A percentile compares a stretch with the other conserved stretches of the same genome.
phyloP scores from a whole-genome alignment of 192 early-diverging fungal genomes.

The Coemansia sp. region DNA sequence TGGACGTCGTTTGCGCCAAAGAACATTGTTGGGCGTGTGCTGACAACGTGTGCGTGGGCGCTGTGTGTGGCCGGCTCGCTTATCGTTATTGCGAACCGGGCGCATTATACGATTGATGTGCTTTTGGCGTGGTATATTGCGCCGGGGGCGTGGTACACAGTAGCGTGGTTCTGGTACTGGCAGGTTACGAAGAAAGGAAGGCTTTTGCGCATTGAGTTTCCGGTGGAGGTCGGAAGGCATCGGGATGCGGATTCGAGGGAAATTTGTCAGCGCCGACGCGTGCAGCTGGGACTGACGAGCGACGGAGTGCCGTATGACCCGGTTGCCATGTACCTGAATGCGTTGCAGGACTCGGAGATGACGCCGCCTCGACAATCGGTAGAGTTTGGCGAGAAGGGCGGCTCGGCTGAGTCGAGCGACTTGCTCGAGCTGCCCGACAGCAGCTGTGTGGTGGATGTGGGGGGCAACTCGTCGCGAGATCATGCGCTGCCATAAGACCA shows the following conservation, averaged over 20 bases:
- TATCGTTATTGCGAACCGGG: constrained; percentile 60
- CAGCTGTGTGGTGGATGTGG: background rate
- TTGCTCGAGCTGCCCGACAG: background rate
- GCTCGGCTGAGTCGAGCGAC: constrained; percentile 8
- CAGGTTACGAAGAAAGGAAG: constrained; percentile 48
- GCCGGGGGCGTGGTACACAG: constrained; percentile 53
- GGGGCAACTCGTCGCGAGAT: background rate
- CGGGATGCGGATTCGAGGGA: constrained; percentile 28
- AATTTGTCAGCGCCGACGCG: constrained; percentile 34
- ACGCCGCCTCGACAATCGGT: constrained; percentile 4
- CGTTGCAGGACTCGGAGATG: constrained; percentile 14
- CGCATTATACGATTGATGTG: constrained; percentile 64
- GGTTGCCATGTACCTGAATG: constrained; percentile 33
- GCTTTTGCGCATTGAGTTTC: constrained; percentile 52
- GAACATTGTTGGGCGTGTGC: constrained; percentile 41
- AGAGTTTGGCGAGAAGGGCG: constrained; percentile 13
- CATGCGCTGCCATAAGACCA: background rate
- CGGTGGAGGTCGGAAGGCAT: constrained; percentile 48
- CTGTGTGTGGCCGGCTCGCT: constrained; percentile 58
- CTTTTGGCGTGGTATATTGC: constrained; percentile 62
- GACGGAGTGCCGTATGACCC: constrained; percentile 52
- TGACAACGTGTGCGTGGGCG: constrained; percentile 46
- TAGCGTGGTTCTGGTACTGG: constrained; percentile 57
- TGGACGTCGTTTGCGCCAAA: constrained; percentile 60
- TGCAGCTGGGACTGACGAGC: constrained; percentile 35